Evolutionary conservation across 2,329 filamentous ascomycete species (phyloP), one percentile per base, ranked within the genome.

Genomic region (Xylaria sp.): DNA sequence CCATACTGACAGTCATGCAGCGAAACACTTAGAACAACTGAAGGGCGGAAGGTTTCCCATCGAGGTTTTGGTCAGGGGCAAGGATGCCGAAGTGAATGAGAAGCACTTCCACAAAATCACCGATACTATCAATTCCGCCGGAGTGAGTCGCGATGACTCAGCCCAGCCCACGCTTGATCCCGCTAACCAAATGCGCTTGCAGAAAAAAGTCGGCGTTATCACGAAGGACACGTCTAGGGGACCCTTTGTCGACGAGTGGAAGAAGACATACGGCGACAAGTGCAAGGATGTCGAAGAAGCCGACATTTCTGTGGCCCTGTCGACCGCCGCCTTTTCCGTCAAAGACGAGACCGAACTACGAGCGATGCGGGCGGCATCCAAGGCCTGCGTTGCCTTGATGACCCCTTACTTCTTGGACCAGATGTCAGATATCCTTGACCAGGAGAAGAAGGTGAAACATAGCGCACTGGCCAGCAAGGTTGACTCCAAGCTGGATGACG

Each of bases 381-480:
- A 94, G 69, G 93, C 94, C 43, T 97, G 92, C 64, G 93, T 95
- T 62, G 92, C 92, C 54, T 79, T 97, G 56, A 95, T 97, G 87
- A 91, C 91, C 46, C 91, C 93, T 55, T 99, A 94, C 74, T 97
- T 97, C 72, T 87, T 99, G 62, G 94, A 99, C 69, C 92, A 97
- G 72, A 97, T 99, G 92, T 96, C 93, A 46, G 89, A 90, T 64
- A 89, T 97, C 48, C 85, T 99, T 56, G 94, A 99, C 69, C 89
- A 92, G 63, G 95, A 97, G 73, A 97, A 96, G 79, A 96, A 96
- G 71, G 91, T 97, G 69, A 94, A 92, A 60, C 94, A 99, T 74
- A 90, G 88, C 61, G 82, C 83, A 2, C 82, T 99, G 7, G 87
- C 90, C n/a, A 86, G 91, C 66, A 94, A 92, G 73, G 89, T 99